Evolutionary conservation across 805 yeast genomes (phyloP), one percentile per base, ranked within the genome.

Genomic region (Saccharomycopsis lassenensis): DNA sequence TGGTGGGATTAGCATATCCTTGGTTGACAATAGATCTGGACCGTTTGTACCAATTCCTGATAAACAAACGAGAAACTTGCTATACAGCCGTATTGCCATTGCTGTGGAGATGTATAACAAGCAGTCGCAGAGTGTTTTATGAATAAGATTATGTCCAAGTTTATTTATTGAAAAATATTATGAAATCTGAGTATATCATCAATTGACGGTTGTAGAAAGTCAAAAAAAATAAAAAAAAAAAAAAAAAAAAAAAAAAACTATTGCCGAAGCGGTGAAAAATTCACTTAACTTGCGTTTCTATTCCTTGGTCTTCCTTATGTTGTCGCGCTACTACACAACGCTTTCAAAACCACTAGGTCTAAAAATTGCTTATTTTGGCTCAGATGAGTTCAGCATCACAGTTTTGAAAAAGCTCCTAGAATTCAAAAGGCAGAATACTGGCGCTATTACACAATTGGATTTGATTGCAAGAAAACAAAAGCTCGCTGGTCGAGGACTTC

Each of bases 91-190:
- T 50, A 81, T 91, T 48, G 79, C 77, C 3, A 58, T 78, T 41
- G 95, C 95, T 1, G 97, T 85, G 12, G 70, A 66, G 16, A 83
- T 78, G 49, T 86, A 67, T 59, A 89, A 87, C 51, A 75, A 76
- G 56, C 68, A 62, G 36, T 75, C 81, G 46, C 78, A 73, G 49
- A 76, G 74, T 11, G 44, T 54, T 20, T 48, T 57, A 38, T 62
- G 41, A 44, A n/a, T n/a, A n/a, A n/a, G n/a, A n/a, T n/a, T n/a
- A n/a, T n/a, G n/a, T n/a, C n/a, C n/a, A n/a, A n/a, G n/a, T n/a
- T n/a, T n/a, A n/a, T n/a, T n/a, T n/a, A n/a, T n/a, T n/a, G n/a
- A n/a, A n/a, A n/a, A n/a, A n/a, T n/a, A n/a, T n/a, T n/a, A n/a
- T n/a, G n/a, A n/a, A n/a, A n/a, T n/a, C n/a, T n/a, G n/a, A n/a